These are phyloP conservation scores for Fagopyrum esculentum DNA, from an alignment of 148 eudicot species.

Conservation along the genomic window DNA sequence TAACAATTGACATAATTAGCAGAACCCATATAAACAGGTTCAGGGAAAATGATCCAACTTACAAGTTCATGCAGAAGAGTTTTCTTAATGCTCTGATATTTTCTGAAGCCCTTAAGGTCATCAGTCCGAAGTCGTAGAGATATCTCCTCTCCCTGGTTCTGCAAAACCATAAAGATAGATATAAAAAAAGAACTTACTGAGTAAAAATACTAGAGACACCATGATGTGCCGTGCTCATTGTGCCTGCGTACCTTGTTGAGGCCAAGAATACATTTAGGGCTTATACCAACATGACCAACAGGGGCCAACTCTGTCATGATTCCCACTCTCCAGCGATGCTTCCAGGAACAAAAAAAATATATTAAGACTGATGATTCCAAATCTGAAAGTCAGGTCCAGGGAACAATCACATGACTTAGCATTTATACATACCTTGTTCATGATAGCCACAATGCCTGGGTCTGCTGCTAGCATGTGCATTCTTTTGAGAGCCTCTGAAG, in stretches of 20 bases:
- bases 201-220: background rate
- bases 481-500: slow-evolving; percentile 72
- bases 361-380: background rate
- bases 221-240: background rate
- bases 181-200: background rate
- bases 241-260: slow-evolving; percentile 59
- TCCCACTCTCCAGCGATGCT: slow-evolving; percentile 97
- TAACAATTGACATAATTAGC: slow-evolving; percentile 4
- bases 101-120: slow-evolving; percentile 92
- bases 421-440: slow-evolving; percentile 69
- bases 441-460: slow-evolving; percentile 87
- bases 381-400: background rate
- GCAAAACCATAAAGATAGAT: slow-evolving; percentile 14
- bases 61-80: slow-evolving; percentile 95
- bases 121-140: slow-evolving; percentile 90
- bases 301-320: slow-evolving; percentile 99
- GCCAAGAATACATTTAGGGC: slow-evolving; percentile 81
- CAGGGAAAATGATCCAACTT: slow-evolving; percentile 16
- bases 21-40: background rate
- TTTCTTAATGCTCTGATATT: slow-evolving; percentile 77
- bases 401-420: slow-evolving; percentile 6
- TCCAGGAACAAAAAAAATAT: slow-evolving; percentile 19
- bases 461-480: slow-evolving; percentile 97
- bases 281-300: slow-evolving; percentile 81
- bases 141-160: slow-evolving; percentile 94